Base-by-base conservation (phyloP, 768 basidiomycete species). In the Mycena amicta region DNA sequence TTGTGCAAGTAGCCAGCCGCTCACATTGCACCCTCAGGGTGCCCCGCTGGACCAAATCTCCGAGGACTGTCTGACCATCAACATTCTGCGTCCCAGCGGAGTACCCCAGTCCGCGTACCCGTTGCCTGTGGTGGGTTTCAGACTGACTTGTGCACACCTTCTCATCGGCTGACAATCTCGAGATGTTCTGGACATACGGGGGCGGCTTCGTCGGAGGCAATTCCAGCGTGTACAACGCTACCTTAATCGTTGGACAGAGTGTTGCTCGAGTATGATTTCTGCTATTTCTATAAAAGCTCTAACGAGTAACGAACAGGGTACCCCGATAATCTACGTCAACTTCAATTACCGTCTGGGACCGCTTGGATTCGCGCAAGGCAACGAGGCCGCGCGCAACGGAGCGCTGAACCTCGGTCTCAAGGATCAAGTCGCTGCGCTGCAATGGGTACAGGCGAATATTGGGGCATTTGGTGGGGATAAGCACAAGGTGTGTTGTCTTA, bases 31-130 rank as follows among this genome's bases (percentile, higher is more conserved):
- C 12, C 22, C 71, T 65, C 31, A 61, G 78, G 73, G 53, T 65
- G 72, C 64, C 43, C 67, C 56, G 70, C 70, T 53, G 68, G 75
- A 57, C 61, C 70, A 28, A 63, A 76, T 69, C 39, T 82, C 83
- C 22, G 85, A 87, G 66, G 84, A 87, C 59, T 87, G 84, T 65
- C 70, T 87, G 50, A 84, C 82, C 22, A 72, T 86, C 51, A 86
- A 86, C 62, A 71, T 88, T 4, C 83, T 81, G 55, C 72, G 83
- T 22, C 85, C 86, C 0, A 72, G 77, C 0, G 75, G 76, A 12
- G 52, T 71, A 12, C 41, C 41, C 3, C 4, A 63, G 1, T 63
- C 65, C 50, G 69, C 72, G 2, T 68, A 37, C 18, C 43, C 68
- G 37, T 65, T 81, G 5, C 78, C 80, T 13, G 72, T 81, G 45